phyloP scores from a whole-genome alignment of 2,329 filamentous ascomycete species.

The Paradendryphiella salina region DNA sequence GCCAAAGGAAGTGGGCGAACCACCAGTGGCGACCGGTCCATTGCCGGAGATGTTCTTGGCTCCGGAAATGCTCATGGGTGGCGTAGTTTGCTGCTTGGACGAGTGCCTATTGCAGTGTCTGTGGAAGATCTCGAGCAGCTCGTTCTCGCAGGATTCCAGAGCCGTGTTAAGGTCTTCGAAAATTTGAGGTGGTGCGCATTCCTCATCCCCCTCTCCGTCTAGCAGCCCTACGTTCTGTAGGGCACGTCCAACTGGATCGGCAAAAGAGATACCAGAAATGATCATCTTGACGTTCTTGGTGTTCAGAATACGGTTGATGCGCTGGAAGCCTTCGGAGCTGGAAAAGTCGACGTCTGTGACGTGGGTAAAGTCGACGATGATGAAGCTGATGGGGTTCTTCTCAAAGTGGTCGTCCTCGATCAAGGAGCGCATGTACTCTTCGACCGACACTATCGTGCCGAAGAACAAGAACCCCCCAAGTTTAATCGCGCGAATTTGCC shows the following conservation, averaged over 20 bases:
- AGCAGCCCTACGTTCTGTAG: conserved; percentile 83
- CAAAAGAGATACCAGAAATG: conserved; percentile 78
- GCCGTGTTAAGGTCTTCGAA: conserved; percentile 91
- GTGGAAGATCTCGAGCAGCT: conserved; percentile 71
- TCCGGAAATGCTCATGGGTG: conserved; percentile 41
- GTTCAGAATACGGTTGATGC: conserved; percentile 81
- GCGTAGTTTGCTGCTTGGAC: conserved; percentile 47
- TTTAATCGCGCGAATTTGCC: conserved; percentile 89
- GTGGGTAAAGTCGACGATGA: conserved; percentile 85
- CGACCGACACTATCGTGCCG: conserved; percentile 93
- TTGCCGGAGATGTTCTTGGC: conserved; percentile 13
- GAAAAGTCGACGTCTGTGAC: conserved; percentile 96
- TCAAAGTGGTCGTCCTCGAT: conserved; percentile 82
- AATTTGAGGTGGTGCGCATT: conserved; percentile 58
- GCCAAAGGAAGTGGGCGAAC: conserved; percentile 31
- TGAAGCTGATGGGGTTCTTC: conserved; percentile 78
- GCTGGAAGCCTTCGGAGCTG: conserved; percentile 90
- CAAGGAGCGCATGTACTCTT: conserved; percentile 79
- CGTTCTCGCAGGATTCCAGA: conserved; percentile 92
- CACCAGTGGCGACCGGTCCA: conserved; percentile 23
- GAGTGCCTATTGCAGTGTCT: conserved; percentile 43
- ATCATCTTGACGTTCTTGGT: conserved; percentile 78
- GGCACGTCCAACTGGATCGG: conserved; percentile 74
- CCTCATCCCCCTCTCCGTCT: conserved; percentile 68
- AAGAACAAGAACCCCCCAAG: conserved; percentile 97